Evolutionary conservation across 2,329 filamentous ascomycete species (phyloP), one percentile per base, ranked within the genome.

Genomic region (Aureobasidium sp.): DNA sequence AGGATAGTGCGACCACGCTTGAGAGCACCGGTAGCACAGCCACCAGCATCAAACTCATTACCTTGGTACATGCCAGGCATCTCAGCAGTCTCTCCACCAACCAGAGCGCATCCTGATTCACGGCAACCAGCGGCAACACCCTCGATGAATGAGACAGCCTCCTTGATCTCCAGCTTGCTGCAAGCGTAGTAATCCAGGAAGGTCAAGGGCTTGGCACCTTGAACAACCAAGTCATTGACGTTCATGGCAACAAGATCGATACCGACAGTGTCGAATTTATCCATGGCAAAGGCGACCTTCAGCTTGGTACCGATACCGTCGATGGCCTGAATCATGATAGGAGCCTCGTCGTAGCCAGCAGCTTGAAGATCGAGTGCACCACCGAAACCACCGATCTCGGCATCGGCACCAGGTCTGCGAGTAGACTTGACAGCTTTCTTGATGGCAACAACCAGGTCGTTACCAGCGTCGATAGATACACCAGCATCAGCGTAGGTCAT

Each of bases 221-320:
- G 92, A 8, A 97, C 94, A 57, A 99, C 87, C 0, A 99, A 82
- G 71, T 99, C 94, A 75, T 99, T 99, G 72, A 97, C 94, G 74
- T 97, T 97, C 93, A 97, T 97, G 67, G 94, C 94, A 4, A 99
- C 94, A 39, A 99, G 83, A 73, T 99, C 94, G 68, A 99, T 91
- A 64, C 94, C 94, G 11, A 99, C 93, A 3, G 92, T 96, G 74
- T 93, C 87, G 76, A 97, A 94, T 77, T 95, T 91, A 68, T 86
- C 83, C 78, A 95, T 89, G 13, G 86, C 84, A 73, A 97, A 93
- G 0, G 94, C 94, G 70, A 99, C 90, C 82, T 95, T 95, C 68
- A 97, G 87, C 79, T 97, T 97, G 53, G 93, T 97, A 63, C 93
- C 94, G 39, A 97, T 91, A 58, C 94, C 94, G 72, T 99, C 94